phyloP scores from a whole-genome alignment of 2,329 filamentous ascomycete species.

The Ophiostoma australiae region DNA sequence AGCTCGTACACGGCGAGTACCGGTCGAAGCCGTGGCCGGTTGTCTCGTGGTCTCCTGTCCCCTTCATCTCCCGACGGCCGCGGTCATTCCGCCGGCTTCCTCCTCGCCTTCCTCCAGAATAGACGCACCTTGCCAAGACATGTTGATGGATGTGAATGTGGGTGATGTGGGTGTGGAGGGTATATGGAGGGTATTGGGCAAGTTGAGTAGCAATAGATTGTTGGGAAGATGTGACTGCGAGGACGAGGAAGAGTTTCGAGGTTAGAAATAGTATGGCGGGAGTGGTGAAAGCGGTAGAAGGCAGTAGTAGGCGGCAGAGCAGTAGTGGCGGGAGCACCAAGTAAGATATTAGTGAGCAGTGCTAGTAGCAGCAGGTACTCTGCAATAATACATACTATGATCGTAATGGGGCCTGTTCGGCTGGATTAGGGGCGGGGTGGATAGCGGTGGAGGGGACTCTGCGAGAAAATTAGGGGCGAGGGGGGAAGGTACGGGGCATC shows the following conservation, averaged over 20 bases:
- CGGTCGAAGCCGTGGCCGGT: not conserved
- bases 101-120: not conserved
- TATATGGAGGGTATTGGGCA: not conserved
- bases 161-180: conserved; percentile 12
- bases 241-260: conserved; percentile 1
- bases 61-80: not conserved
- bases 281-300: conserved; percentile 12
- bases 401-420: not conserved
- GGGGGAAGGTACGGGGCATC: conserved; percentile 12
- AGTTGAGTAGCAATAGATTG: not conserved
- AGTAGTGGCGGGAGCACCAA: conserved; percentile 8
- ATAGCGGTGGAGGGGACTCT: conserved; percentile 14
- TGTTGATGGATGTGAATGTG: conserved; percentile 20
- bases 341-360: no score
- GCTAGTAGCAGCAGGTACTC: not conserved
- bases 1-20: not conserved
- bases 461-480: conserved; percentile 7
- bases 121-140: conserved; percentile 28
- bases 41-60: not conserved
- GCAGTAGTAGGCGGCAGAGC: conserved; percentile 7
- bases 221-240: conserved; percentile 6
- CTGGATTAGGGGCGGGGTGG: conserved; percentile 16
- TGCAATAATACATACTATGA: not conserved
- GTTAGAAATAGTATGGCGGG: conserved; percentile 14
- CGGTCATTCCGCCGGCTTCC: not conserved